A percentile compares a stretch with the other conserved stretches of the same genome.
Conservation (phyloP, 441 rosid genomes). For the Syzygium malaccense region DNA sequence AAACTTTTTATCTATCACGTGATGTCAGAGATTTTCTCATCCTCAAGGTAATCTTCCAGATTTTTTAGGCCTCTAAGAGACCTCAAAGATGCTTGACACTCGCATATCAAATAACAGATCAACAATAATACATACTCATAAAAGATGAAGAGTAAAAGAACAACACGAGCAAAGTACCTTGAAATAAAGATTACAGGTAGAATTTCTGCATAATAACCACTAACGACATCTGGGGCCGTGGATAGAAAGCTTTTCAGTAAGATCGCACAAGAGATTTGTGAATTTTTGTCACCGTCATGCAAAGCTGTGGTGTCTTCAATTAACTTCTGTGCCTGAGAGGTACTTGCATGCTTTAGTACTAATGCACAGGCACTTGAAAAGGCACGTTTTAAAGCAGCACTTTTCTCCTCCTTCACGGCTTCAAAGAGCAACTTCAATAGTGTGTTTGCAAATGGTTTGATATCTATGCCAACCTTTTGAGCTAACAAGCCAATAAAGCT, state of each 20-base stretch:
- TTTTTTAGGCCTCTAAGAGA: not conserved
- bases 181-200: conserved; percentile 80
- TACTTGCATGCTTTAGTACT: conserved; percentile 68
- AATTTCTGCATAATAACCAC: conserved; percentile 59
- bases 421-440: conserved; percentile 72
- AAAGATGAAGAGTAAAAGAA: not conserved
- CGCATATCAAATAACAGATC: not conserved
- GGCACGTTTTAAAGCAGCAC: conserved; percentile 79
- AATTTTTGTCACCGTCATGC: conserved; percentile 74
- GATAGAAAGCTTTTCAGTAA: conserved; percentile 80
- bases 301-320: conserved; percentile 82
- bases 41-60: not conserved
- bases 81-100: not conserved
- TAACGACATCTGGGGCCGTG: conserved; percentile 67
- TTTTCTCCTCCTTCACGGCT: conserved; percentile 80
- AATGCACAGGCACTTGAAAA: conserved; percentile 85
- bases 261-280: conserved; percentile 79
- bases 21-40: not conserved
- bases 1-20: not conserved
- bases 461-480: conserved; percentile 75
- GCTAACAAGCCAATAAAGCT: conserved; percentile 75
- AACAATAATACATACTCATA: not conserved
- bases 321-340: conserved; percentile 69
- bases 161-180: conserved; percentile 35
- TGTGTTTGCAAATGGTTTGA: conserved; percentile 71